A percentile compares a stretch with the other conserved stretches of the same genome.
phyloP scores from a whole-genome alignment of 495 filamentous ascomycete species.

The Penicillium malachiteum region DNA sequence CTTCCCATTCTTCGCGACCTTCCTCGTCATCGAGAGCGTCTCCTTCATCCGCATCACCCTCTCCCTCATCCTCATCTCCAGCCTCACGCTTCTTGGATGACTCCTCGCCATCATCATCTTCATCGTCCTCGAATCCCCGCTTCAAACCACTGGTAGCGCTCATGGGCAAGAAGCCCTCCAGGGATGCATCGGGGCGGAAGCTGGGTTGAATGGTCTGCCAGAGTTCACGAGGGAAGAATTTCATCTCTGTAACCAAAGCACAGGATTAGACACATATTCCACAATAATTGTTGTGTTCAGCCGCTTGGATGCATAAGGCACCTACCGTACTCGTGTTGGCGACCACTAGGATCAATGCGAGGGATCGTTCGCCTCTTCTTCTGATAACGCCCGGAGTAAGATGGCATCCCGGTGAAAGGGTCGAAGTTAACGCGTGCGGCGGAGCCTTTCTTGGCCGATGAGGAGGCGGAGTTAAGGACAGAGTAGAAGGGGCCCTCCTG shows the following conservation, averaged over 20 bases:
- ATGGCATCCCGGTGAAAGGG: constrained; percentile 60
- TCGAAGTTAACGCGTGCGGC: constrained; percentile 46
- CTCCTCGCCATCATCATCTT: constrained; percentile 40
- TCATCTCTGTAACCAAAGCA: constrained; percentile 36
- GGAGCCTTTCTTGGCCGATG: constrained; percentile 42
- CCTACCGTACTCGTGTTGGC: constrained; percentile 21
- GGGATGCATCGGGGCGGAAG: constrained; percentile 37
- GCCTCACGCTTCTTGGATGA: constrained; percentile 25
- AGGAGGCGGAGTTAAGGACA: constrained; percentile 46
- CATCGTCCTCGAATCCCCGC: constrained; percentile 48
- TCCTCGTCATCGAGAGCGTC: constrained; percentile 46
- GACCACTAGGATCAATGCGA: constrained; percentile 38
- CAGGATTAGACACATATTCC: constrained; percentile 6
- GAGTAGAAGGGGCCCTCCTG: constrained; percentile 60
- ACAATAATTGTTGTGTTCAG: neutral
- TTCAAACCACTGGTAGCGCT: constrained; percentile 27
- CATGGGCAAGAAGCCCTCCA: constrained; percentile 31
- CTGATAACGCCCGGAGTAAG: constrained; percentile 55
- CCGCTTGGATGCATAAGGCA: constrained; percentile 40
- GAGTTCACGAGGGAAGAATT: constrained; percentile 59
- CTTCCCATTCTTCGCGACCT: constrained; percentile 49
- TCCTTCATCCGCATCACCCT: constrained; percentile 23
- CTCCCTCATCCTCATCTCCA: constrained; percentile 37
- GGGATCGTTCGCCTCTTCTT: constrained; percentile 53
- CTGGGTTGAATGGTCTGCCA: constrained; percentile 50